Percentiles rank a stretch among this genome's conserved stretches.
Conservation (phyloP, 164 flowering plant genomes). For the Echeveria elegans region DNA sequence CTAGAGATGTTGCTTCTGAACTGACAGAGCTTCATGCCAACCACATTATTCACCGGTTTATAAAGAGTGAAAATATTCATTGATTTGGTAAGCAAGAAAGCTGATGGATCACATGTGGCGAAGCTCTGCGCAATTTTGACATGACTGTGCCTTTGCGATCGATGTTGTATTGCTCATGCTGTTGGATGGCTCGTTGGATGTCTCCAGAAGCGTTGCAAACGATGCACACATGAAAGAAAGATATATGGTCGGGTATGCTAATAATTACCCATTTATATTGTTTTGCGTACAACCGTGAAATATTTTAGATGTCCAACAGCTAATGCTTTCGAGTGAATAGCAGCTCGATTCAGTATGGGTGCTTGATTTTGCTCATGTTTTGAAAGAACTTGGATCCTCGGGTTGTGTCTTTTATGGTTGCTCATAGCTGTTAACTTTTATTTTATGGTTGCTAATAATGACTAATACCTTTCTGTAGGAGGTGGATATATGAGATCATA, state of each 20-base stretch:
- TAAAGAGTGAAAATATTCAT: constrained; percentile 86
- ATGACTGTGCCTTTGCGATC: constrained; percentile 87
- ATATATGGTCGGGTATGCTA: constrained; percentile 70
- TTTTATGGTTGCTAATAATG: background rate
- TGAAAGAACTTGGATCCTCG: background rate
- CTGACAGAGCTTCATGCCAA: constrained; percentile 68
- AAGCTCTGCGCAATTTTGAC: constrained; percentile 98
- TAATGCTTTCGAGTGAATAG: no score
- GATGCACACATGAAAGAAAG: constrained; percentile 41
- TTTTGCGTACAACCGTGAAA: background rate
- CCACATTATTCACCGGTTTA: constrained; percentile 86
- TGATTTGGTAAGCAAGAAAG: constrained; percentile 51
- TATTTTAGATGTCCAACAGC: background rate
- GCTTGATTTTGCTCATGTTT: background rate
- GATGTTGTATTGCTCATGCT: constrained; percentile 58
- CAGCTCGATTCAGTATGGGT: no score
- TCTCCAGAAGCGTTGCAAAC: constrained; percentile 88
- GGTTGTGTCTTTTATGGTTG: background rate
- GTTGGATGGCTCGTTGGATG: constrained; percentile 99
- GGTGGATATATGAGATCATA: constrained; percentile 94
- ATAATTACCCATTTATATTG: background rate
- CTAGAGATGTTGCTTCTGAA: constrained; percentile 74
- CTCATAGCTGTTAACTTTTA: background rate
- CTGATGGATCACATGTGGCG: constrained; percentile 63
- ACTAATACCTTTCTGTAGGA: constrained; percentile 39